phyloP scores from a whole-genome alignment of 306 rosid species.

The Ammopiptanthus mongolicus region DNA sequence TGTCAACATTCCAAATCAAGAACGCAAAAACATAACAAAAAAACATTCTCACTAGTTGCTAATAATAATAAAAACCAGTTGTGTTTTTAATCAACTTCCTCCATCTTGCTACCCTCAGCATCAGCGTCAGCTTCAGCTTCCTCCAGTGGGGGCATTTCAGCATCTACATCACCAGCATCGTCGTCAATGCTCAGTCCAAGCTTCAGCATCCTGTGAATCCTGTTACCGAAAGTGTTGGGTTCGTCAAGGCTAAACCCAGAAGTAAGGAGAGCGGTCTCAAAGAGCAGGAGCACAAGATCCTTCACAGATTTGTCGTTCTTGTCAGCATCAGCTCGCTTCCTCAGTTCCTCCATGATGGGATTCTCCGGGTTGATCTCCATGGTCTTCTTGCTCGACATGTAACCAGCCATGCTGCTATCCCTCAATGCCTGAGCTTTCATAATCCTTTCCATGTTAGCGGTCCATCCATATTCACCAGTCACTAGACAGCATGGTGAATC shows the following conservation, averaged over 20 bases:
- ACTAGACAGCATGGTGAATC: conserved; percentile 92
- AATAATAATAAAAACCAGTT: background rate
- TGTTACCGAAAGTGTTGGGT: conserved; percentile 88
- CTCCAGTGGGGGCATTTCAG: conserved; percentile 83
- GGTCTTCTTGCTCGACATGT: conserved; percentile 92
- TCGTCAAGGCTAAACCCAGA: conserved; percentile 91
- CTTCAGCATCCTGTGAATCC: conserved; percentile 88
- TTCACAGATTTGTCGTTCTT: conserved; percentile 81
- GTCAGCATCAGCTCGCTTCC: conserved; percentile 72
- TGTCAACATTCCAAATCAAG: background rate
- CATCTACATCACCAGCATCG: conserved; percentile 56
- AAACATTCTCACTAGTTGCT: background rate
- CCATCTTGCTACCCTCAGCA: conserved; percentile 88
- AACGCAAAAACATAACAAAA: background rate
- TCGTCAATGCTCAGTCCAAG: conserved; percentile 86
- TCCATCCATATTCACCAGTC: conserved; percentile 88
- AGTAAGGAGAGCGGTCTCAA: conserved; percentile 79
- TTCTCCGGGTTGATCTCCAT: conserved; percentile 91
- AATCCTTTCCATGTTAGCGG: conserved; percentile 86
- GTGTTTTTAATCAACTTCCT: conserved; percentile 62
- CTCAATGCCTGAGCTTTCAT: conserved; percentile 89
- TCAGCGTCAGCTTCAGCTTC: conserved; percentile 69
- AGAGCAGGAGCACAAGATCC: conserved; percentile 76
- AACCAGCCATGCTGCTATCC: conserved; percentile 87
- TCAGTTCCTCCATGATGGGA: conserved; percentile 84